phyloP scores from a whole-genome alignment of 148 eudicot genomes.

The Bassia scoparia region DNA sequence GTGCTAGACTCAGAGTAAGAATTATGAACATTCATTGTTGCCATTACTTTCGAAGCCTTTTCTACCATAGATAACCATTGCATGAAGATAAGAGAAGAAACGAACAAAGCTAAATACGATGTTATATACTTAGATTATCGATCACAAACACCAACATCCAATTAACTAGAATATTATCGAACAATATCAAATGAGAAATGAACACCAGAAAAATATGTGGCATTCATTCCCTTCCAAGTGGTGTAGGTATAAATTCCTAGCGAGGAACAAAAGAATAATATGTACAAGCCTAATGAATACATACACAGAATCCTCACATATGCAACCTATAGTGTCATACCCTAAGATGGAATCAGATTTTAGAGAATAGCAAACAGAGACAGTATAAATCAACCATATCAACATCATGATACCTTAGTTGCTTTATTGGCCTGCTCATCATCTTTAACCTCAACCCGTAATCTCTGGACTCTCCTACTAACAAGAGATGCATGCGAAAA shows the following conservation, averaged over 20 bases:
- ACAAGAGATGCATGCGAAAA: conserved; percentile 26
- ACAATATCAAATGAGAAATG: background rate
- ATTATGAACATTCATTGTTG: background rate
- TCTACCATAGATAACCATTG: background rate
- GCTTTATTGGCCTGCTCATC: background rate
- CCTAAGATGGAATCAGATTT: background rate
- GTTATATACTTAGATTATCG: background rate
- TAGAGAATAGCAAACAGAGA: background rate
- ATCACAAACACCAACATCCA: background rate
- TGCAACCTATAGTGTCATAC: conserved; percentile 6
- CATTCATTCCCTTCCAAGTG: background rate
- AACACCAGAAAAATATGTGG: background rate
- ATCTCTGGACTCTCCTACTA: conserved; percentile 27
- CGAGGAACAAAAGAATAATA: conserved; percentile 24
- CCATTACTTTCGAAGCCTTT: background rate
- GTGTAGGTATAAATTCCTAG: background rate
- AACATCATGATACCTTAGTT: conserved; percentile 1
- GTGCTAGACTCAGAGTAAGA: background rate
- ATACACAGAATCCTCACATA: conserved; percentile 7
- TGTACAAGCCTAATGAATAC: conserved; percentile 27
- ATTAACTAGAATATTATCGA: background rate
- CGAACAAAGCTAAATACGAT: background rate
- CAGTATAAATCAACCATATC: background rate
- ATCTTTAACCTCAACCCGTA: conserved; percentile 15
- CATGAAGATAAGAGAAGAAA: too few relatives aligned